These are phyloP conservation scores for Aspergillus egyptiacus DNA, from an alignment of 495 filamentous ascomycete genomes.

Conservation along the genomic window DNA sequence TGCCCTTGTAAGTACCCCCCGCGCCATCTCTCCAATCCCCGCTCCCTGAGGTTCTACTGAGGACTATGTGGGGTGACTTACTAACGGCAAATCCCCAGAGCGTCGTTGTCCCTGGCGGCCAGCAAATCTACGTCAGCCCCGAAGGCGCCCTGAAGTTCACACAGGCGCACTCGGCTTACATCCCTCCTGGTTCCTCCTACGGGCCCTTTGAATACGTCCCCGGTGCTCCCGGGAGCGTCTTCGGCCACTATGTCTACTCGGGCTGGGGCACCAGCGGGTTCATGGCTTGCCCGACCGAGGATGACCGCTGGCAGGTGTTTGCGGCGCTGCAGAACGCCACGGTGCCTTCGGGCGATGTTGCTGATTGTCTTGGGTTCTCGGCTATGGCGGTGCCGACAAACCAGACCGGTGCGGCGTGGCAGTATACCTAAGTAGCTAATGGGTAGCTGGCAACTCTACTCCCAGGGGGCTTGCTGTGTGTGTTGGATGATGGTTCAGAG, in stretches of 20 bases:
- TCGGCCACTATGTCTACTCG: conserved; percentile 26
- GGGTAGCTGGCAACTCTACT: too few relatives aligned
- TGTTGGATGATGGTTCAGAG: too few relatives aligned
- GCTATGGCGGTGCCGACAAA: conserved; percentile 26
- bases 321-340: conserved; percentile 33
- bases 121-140: conserved; percentile 54
- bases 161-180: conserved; percentile 51
- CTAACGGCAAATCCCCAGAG: conserved; percentile 19
- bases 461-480: too few relatives aligned
- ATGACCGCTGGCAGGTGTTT: conserved; percentile 41
- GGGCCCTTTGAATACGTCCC: conserved; percentile 38
- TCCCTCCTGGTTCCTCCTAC: conserved; percentile 46
- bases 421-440: conserved; percentile 40
- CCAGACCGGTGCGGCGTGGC: conserved; percentile 31
- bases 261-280: conserved; percentile 33
- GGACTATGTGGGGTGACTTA: too few relatives aligned
- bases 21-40: neutral
- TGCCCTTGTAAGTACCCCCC: conserved; percentile 26
- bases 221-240: conserved; percentile 20
- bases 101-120: conserved; percentile 59
- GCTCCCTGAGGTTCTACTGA: too few relatives aligned
- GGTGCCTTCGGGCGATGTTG: conserved; percentile 33
- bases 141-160: conserved; percentile 55
- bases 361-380: conserved; percentile 38
- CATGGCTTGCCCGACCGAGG: conserved; percentile 40